Base-by-base conservation (phyloP, 441 rosid species). In the Breynia disticha region DNA sequence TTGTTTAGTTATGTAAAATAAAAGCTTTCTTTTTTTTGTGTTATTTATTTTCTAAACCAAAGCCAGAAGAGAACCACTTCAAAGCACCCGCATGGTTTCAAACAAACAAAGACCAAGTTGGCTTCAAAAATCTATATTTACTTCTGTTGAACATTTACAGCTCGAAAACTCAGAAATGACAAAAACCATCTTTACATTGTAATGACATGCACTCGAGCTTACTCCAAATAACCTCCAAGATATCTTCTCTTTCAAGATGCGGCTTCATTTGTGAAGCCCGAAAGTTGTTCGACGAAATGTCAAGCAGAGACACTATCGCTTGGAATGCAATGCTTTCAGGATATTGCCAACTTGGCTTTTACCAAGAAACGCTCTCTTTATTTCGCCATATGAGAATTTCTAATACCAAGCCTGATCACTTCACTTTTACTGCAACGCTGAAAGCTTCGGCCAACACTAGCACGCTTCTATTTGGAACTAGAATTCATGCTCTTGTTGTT, bases 311-410 rank as follows among this genome's bases (percentile, higher is more conserved):
- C 59, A 46, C 70, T 0, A 59, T 85, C 18, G 78, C 86, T 49
- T 87, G 96, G 88, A 87, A 87, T 63, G 71, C 96, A 7, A 84
- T 84, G 88, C 59, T 87, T 28, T 63, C 83, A 4, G 56, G 76
- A 47, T 85, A 81, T 65, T 75, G 90, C 62, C 87, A 56, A 4
- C 55, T 79, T 67, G 80, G 87, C 66, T 55, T 79, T 21, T 72
- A 67, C 71, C 72, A 60, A 38, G 81, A 84, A 56, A 54, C 86
- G 2, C 70, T 76, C 13, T 73, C 66, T 7, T 64, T 82, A 37
- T 85, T 80, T 54, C 59, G 55, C 17, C 64, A 52, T 35, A 70
- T 87, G 79, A 76, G 80, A 55, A 45, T 38, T 51, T 50, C 73
- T 42, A 57, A 67, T 39, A 2, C 44, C 15, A 52, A 59, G 59